phyloP scores from a whole-genome alignment of 352 stramenopile genomes.

The Phytophthora cajani region DNA sequence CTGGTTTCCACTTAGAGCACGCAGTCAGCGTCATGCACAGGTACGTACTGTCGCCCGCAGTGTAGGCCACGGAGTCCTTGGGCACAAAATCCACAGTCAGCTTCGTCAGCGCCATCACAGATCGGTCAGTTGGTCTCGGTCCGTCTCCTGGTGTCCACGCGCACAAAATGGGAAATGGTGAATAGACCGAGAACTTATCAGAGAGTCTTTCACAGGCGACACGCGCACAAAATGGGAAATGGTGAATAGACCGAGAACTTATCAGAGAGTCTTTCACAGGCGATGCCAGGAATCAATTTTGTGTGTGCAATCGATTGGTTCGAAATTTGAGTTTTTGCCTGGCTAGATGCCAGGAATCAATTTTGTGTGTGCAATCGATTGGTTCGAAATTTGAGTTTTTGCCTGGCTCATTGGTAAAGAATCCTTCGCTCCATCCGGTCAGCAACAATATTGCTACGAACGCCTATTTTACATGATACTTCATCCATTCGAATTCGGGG shows the following conservation, averaged over 20 bases:
- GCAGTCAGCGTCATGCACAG: neutral
- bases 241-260: neutral
- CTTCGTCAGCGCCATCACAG: neutral
- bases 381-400: neutral
- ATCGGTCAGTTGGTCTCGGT: neutral
- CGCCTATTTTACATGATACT: too few relatives aligned
- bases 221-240: neutral
- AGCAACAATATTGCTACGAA: too few relatives aligned
- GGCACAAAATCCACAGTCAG: neutral
- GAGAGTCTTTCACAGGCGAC: neutral
- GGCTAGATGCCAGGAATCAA: neutral
- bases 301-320: neutral
- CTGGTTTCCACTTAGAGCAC: constrained; percentile 4
- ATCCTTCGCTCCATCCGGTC: too few relatives aligned
- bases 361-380: neutral
- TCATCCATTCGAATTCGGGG: too few relatives aligned
- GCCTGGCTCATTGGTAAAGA: too few relatives aligned
- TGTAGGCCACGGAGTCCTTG: neutral
- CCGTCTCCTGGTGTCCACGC: neutral
- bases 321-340: neutral
- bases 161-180: neutral
- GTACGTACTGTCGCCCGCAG: neutral
- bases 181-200: neutral
- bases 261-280: neutral
- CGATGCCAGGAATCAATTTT: neutral